These are phyloP conservation scores for Pichia cactophila DNA, from an alignment of 1,139 yeast genomes.

Conservation along the genomic window DNA sequence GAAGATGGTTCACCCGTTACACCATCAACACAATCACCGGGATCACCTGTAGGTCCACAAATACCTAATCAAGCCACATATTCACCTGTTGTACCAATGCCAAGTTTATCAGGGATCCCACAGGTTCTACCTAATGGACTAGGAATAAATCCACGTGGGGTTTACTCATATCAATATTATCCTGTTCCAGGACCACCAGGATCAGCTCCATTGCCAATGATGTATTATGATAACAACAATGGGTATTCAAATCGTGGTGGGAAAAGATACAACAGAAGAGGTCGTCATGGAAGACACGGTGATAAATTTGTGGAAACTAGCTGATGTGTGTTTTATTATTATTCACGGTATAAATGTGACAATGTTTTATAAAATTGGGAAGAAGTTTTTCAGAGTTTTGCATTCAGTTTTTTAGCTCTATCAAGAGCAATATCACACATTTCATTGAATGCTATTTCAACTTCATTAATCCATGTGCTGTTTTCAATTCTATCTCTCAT, in stretches of 20 bases:
- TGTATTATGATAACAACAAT: conserved; percentile 4
- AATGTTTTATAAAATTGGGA: not conserved
- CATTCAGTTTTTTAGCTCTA: conserved; percentile 49
- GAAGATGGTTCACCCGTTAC: not conserved
- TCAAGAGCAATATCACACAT: conserved; percentile 90
- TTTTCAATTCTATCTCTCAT: conserved; percentile 57
- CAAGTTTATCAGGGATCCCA: not conserved
- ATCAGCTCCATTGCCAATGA: conserved; percentile 2
- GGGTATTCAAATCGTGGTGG: not conserved
- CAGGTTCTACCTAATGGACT: conserved; percentile 1
- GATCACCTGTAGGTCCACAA: not conserved
- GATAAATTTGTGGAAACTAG: conserved; percentile 1
- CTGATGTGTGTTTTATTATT: not conserved
- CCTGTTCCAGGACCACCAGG: not conserved
- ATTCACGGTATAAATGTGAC: not conserved
- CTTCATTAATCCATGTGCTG: conserved; percentile 46
- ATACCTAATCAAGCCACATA: not conserved
- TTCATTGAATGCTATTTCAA: conserved; percentile 62
- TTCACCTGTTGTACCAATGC: not conserved
- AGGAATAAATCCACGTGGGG: not conserved
- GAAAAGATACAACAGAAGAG: not conserved
- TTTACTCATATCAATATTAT: conserved; percentile 12
- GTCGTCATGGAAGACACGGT: not conserved
- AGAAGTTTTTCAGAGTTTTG: conserved; percentile 20
- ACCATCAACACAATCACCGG: not conserved